These are phyloP conservation scores for Picea glauca DNA, from an alignment of 75 land plant species.

Conservation along the genomic window DNA sequence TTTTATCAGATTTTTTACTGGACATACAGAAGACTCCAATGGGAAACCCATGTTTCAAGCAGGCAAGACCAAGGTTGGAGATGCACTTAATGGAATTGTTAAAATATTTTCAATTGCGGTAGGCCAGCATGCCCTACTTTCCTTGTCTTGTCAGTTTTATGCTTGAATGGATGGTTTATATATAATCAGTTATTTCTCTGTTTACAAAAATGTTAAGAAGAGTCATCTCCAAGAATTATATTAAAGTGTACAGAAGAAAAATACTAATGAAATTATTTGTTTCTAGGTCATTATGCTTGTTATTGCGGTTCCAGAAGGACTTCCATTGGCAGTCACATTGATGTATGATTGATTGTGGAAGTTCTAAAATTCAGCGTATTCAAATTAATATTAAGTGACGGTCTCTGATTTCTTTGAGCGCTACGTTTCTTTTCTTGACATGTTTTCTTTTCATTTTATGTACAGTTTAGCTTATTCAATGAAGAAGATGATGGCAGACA, in stretches of 20 bases:
- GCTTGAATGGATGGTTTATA: neutral
- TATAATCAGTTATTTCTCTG: neutral
- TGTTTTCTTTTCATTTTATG: slow-evolving; percentile 3
- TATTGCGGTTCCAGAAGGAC: slow-evolving; percentile 89
- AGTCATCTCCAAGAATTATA: neutral
- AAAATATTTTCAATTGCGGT: slow-evolving; percentile 71
- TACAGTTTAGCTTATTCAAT: slow-evolving; percentile 59
- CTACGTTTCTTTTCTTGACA: neutral
- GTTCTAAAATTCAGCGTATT: neutral
- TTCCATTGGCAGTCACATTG: slow-evolving; percentile 84
- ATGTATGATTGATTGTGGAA: slow-evolving; percentile 44
- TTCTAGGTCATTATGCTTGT: slow-evolving; percentile 78
- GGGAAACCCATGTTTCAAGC: slow-evolving; percentile 24
- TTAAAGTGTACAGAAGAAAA: too few relatives aligned
- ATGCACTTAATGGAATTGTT: slow-evolving; percentile 36
- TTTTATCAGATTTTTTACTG: slow-evolving; percentile 45
- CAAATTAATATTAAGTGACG: neutral
- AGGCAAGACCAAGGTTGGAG: slow-evolving; percentile 36
- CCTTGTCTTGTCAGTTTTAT: too few relatives aligned
- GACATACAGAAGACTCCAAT: slow-evolving; percentile 32
- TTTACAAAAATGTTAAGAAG: neutral
- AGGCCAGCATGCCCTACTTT: slow-evolving; percentile 11
- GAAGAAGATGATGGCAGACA: slow-evolving; percentile 61
- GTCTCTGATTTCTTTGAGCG: neutral
- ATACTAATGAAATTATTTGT: neutral